phyloP scores from a whole-genome alignment of 1,139 yeast species.

The Suhomyces wounanorum region DNA sequence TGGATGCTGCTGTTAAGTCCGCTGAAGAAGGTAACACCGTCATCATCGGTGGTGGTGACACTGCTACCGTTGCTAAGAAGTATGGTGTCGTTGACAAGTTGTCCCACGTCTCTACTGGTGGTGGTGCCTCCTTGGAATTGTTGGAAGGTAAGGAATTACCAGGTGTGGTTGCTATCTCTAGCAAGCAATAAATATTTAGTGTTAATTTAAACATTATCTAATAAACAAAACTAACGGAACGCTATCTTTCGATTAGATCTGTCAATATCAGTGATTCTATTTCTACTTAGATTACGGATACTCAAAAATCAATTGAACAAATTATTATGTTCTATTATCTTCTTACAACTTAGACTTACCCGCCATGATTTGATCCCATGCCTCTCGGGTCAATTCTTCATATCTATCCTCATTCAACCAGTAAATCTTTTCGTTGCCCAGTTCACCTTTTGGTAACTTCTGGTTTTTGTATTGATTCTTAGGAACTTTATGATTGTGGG shows the following conservation, averaged over 20 bases:
- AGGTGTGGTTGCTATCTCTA: conserved; percentile 89
- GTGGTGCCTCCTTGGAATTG: conserved; percentile 98
- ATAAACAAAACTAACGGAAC: neutral
- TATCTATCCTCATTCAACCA: conserved; percentile 65
- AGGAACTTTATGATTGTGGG: conserved; percentile 86
- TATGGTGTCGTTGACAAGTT: conserved; percentile 92
- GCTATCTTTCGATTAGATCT: neutral
- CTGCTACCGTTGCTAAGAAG: conserved; percentile 98
- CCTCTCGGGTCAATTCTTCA: conserved; percentile 54
- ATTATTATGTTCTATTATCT: no score
- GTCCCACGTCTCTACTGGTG: conserved; percentile 98
- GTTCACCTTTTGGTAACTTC: conserved; percentile 69
- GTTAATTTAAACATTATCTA: neutral
- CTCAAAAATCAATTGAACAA: no score
- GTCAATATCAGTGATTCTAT: neutral
- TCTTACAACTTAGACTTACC: conserved; percentile 42
- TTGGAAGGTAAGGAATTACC: conserved; percentile 97
- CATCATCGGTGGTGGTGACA: conserved; percentile 99
- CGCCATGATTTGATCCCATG: conserved; percentile 56
- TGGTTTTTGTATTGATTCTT: conserved; percentile 79
- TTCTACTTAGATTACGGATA: no score
- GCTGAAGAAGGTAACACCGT: conserved; percentile 90
- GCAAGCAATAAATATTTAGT: conserved; percentile 42
- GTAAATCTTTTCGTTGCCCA: conserved; percentile 61
- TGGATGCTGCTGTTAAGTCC: conserved; percentile 84